A percentile compares a stretch with the other conserved stretches of the same genome.
Conservation (phyloP, 2,329 filamentous ascomycete genomes). For the Hypoxylon sp. region DNA sequence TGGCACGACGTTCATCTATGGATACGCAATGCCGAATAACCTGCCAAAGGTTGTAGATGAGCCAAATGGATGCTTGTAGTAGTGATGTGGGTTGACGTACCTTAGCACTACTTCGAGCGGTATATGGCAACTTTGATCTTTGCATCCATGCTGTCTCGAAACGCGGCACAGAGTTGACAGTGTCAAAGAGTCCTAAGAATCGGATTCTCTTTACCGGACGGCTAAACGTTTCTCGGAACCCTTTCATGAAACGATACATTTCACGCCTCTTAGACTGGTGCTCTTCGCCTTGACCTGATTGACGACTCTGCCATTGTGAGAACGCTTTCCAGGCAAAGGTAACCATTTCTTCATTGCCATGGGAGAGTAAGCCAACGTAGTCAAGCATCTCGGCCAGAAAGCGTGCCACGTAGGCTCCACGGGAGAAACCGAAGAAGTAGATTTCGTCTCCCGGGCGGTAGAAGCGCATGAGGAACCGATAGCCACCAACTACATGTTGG, state of each 20-base stretch:
- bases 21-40: conserved; percentile 78
- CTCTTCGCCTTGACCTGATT: conserved; percentile 61
- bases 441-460: conserved; percentile 76
- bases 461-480: conserved; percentile 83
- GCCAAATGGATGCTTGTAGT: background rate
- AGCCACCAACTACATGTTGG: conserved; percentile 86
- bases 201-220: conserved; percentile 80
- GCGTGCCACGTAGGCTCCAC: conserved; percentile 80
- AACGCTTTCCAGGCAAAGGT: conserved; percentile 88
- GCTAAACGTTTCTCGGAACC: conserved; percentile 85
- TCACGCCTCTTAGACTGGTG: conserved; percentile 67
- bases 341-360: conserved; percentile 89
- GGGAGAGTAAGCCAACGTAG: conserved; percentile 82
- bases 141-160: conserved; percentile 86
- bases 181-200: conserved; percentile 86
- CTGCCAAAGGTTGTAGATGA: conserved; percentile 37
- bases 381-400: conserved; percentile 89
- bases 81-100: conserved; percentile 37
- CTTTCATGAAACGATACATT: conserved; percentile 82
- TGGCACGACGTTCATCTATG: conserved; percentile 79
- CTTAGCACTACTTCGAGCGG: conserved; percentile 68
- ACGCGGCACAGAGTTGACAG: conserved; percentile 82
- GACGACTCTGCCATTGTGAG: conserved; percentile 77
- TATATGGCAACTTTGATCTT: conserved; percentile 81
- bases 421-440: conserved; percentile 81